These are phyloP conservation scores for Paramecium sonneborni DNA, from an alignment of 73 alveolate genomes.

Conservation along the genomic window DNA sequence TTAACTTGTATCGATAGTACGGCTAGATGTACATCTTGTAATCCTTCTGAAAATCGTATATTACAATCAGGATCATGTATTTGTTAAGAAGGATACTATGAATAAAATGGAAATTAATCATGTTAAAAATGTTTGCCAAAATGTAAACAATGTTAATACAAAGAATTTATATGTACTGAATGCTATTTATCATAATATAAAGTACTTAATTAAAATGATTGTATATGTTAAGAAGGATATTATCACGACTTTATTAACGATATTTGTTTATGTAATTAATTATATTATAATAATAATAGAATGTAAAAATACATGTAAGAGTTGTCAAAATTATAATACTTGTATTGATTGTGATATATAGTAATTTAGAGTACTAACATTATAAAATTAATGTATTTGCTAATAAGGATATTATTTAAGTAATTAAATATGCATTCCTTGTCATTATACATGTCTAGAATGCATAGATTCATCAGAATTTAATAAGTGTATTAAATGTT, in stretches of 20 bases:
- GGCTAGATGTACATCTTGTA: background rate
- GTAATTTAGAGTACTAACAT: background rate
- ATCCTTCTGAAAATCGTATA: background rate
- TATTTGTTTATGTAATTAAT: background rate
- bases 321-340: background rate
- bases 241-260: background rate
- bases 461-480: background rate
- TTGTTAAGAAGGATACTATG: slow-evolving; percentile 30
- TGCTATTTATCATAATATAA: background rate
- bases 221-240: background rate
- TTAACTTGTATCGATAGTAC: background rate
- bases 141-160: background rate
- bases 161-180: background rate
- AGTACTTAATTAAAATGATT: background rate
- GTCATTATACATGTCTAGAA: background rate
- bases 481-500: slow-evolving; percentile 27
- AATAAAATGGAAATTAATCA: background rate
- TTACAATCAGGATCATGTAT: background rate
- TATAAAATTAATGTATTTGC: background rate
- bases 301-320: background rate
- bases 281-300: background rate
- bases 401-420: background rate
- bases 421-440: background rate
- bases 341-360: background rate
- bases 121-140: background rate